Base-by-base conservation (phyloP, 192 early-diverging fungal species). In the Coemansia sp. region DNA sequence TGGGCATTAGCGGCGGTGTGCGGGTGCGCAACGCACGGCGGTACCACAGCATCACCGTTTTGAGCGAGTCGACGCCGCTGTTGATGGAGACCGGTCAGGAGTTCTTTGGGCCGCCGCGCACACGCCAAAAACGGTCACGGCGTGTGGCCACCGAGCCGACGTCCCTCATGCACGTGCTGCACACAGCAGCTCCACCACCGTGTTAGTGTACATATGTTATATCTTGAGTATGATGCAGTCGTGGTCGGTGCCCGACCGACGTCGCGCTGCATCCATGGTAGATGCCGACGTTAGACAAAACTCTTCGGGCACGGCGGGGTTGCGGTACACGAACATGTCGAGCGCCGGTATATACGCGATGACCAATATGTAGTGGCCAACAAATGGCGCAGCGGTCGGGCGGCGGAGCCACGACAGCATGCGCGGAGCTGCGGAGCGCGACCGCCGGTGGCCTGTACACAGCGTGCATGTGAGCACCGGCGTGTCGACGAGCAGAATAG, bases 301-400 rank as follows among this genome's bases (percentile, higher is more conserved):
- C 48, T 88, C 84, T 37, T 88, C 86, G 0, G 72, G 69, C 7
- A 87, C 83, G 10, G 88, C 92, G 6, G 94, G 94, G 63, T 96
- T 92, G 56, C 94, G 87, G 62, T 92, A 93, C 17, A 90, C 81
- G 65, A 96, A 92, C 65, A 84, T 57, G 76, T 96, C 93, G 23
- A 82, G 81, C 20, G 84, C 83, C 1, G 88, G 86, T 46, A 94
- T 90, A 62, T 93, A 96, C 4, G 87, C 90, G 44, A 94, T 87
- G n/a, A 96, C 79, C 37, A 92, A 73, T 23, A 96, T 87, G 64
- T 92, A 96, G 71, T 96, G 94, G 2, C 94, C 94, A 67, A 85
- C 62, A 70, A 86, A 91, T 38, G 85, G 82, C 36, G 73, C 73
- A 28, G 37, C 19, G n/a, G 47, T 62, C 50, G 31, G 61, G 8